Conservation (phyloP, 2,329 filamentous ascomycete genomes). For the Paramyrothecium sp. region DNA sequence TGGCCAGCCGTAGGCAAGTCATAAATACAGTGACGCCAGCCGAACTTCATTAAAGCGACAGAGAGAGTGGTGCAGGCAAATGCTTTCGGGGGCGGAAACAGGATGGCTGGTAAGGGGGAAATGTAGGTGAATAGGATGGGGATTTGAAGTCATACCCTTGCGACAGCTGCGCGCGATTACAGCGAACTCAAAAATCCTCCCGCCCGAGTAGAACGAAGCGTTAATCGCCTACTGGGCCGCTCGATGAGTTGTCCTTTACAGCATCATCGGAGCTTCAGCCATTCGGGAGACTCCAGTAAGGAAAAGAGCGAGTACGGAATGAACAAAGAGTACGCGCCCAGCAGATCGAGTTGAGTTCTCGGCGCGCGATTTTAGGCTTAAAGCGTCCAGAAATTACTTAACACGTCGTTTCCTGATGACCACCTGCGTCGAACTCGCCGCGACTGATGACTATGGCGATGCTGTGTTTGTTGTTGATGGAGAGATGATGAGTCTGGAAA, state of each 20-base stretch:
- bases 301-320: conserved; percentile 3
- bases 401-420: conserved; percentile 20
- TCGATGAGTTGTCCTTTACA: conserved; percentile 27
- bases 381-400: conserved; percentile 15
- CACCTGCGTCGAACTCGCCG: conserved; percentile 14
- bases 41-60: neutral
- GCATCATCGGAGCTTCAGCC: conserved; percentile 22
- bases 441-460: conserved; percentile 21
- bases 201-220: conserved; percentile 10
- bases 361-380: conserved; percentile 12
- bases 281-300: neutral
- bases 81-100: neutral
- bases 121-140: conserved; percentile 3
- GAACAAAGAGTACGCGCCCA: neutral
- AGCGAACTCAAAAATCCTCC: conserved; percentile 4
- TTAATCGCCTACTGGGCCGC: conserved; percentile 10
- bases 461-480: conserved; percentile 23
- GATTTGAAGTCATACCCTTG: conserved; percentile 19
- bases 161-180: conserved; percentile 4
- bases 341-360: conserved; percentile 5
- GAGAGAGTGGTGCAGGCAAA: neutral
- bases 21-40: conserved; percentile 2
- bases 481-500: conserved; percentile 27
- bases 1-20: neutral
- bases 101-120: neutral